Percentiles rank a stretch among this genome's conserved stretches.
phyloP scores from a whole-genome alignment of 768 basidiomycete species.

The Kwoniella sp. region DNA sequence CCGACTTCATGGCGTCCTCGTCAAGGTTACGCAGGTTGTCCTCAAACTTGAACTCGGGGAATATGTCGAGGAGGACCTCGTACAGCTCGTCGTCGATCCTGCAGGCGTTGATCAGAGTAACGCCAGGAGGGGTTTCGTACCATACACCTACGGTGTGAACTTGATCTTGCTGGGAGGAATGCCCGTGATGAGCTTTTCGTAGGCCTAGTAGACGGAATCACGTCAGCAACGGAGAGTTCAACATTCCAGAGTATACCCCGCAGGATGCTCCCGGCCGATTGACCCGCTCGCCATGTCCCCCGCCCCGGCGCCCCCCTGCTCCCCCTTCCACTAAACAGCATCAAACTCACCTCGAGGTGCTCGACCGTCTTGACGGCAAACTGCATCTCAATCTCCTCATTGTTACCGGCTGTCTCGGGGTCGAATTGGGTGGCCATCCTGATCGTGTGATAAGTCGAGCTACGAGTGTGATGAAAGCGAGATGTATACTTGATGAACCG shows the following conservation, averaged over 20 bases:
- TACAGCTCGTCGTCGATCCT: conserved; percentile 90
- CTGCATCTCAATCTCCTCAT: conserved; percentile 95
- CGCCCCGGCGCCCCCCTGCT: too few species aligned
- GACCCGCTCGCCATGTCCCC: too few species aligned
- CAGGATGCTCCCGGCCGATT: neutral
- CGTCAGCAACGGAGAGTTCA: too few species aligned
- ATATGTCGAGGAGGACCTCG: conserved; percentile 65
- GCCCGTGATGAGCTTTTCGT: conserved; percentile 86
- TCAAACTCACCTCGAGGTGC: conserved; percentile 74
- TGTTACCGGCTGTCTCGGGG: conserved; percentile 86
- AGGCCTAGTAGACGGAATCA: conserved; percentile 78
- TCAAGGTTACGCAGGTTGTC: conserved; percentile 61
- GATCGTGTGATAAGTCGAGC: too few species aligned
- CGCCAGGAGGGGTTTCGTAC: too few species aligned
- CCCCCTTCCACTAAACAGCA: neutral
- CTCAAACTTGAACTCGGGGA: conserved; percentile 65
- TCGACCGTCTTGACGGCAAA: conserved; percentile 95
- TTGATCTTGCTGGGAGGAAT: conserved; percentile 70
- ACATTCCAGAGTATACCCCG: too few species aligned
- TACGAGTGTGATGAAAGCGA: too few species aligned
- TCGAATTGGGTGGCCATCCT: conserved; percentile 57
- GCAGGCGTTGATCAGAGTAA: too few species aligned
- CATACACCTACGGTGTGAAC: conserved; percentile 69
- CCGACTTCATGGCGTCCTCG: conserved; percentile 89
- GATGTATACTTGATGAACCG: too few species aligned